Base-by-base conservation (phyloP, 495 filamentous ascomycete species). In the Chaetomidium leptoderma region DNA sequence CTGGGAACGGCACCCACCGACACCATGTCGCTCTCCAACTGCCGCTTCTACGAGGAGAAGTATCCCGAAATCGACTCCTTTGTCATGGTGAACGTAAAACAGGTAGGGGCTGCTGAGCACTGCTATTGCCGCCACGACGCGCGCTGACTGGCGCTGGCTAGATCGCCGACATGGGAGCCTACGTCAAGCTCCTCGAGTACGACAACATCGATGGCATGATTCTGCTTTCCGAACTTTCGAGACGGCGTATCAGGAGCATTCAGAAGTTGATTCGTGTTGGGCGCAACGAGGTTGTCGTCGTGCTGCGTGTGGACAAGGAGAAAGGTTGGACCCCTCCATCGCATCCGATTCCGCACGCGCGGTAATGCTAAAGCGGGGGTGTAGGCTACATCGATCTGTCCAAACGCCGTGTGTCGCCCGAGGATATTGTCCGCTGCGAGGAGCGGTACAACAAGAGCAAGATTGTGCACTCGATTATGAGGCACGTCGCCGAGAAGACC, bases 171-270 rank as follows among this genome's bases (percentile, higher is more conserved):
- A 98, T 98, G 93, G 93, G 93, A 64, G 93, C 93, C 63, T 98
- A 98, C 71, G 93, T 98, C 69, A 98, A 98, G 78, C 85, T 98
- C 27, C 86, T 98, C 64, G 93, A 98, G 77, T 98, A 98, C 74
- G 93, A 97, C 73, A 95, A 97, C 77, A 98, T 98, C 74, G 93
- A 98, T 72, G 93, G 93, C 79, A 98, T 98, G 93, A 98, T 98
- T 61, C 80, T 98, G 47, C 87, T 98, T 60, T 93, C 88, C 64
- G 93, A 98, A 72, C 83, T 98, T 47, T 97, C 95, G 26, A 83
- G 93, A 74, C 86, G 93, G 75, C 92, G 93, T 82, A 98, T 98
- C 66, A 79, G 93, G 75, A 91, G 86, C 83, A 98, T 98, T 68
- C 93, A 98, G 73, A 98, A 98, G 79, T 84, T 98, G 48, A 98